Evolutionary conservation across 1,139 yeast genomes (phyloP).

Genomic region (Suhomyces panamericanus): DNA sequence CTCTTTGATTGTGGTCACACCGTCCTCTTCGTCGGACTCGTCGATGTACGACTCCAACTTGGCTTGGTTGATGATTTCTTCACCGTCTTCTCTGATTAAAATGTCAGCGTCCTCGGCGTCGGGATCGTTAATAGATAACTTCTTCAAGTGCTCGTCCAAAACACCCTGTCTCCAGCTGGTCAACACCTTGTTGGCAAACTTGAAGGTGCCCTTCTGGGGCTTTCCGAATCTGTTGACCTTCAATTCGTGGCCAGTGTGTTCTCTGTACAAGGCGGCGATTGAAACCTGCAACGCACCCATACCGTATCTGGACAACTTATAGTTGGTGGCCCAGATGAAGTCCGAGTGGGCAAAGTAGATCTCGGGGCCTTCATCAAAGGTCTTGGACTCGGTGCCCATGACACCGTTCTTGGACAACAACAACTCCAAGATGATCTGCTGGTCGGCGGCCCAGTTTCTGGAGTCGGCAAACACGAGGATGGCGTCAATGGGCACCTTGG

Average conservation of each 20-base stretch:
- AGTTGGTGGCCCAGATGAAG: constrained; percentile 86
- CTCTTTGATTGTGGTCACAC: constrained; percentile 28
- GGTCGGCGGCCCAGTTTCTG: constrained; percentile 89
- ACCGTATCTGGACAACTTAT: constrained; percentile 76
- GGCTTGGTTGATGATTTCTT: constrained; percentile 47
- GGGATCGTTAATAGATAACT: constrained; percentile 48
- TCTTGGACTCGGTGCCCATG: constrained; percentile 75
- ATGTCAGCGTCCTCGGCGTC: constrained; percentile 49
- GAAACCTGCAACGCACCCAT: constrained; percentile 90
- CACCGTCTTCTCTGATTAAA: constrained; percentile 49
- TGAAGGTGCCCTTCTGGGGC: constrained; percentile 82
- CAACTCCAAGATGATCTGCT: constrained; percentile 78
- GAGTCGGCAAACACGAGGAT: constrained; percentile 80
- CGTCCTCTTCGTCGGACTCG: constrained; percentile 29
- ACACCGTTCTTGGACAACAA: constrained; percentile 72
- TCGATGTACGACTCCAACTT: constrained; percentile 41
- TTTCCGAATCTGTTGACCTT: constrained; percentile 80
- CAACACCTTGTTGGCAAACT: constrained; percentile 74
- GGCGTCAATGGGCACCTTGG: constrained; percentile 63
- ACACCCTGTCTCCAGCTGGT: constrained; percentile 77
- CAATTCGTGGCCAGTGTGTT: constrained; percentile 76
- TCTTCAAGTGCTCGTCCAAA: constrained; percentile 68
- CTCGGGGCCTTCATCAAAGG: constrained; percentile 74
- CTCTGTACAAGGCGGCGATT: constrained; percentile 76
- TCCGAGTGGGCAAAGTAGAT: constrained; percentile 87